Evolutionary conservation across 768 basidiomycete species (phyloP), one percentile per base, ranked within the genome.

Genomic region (Guyanaporus albipodus): DNA sequence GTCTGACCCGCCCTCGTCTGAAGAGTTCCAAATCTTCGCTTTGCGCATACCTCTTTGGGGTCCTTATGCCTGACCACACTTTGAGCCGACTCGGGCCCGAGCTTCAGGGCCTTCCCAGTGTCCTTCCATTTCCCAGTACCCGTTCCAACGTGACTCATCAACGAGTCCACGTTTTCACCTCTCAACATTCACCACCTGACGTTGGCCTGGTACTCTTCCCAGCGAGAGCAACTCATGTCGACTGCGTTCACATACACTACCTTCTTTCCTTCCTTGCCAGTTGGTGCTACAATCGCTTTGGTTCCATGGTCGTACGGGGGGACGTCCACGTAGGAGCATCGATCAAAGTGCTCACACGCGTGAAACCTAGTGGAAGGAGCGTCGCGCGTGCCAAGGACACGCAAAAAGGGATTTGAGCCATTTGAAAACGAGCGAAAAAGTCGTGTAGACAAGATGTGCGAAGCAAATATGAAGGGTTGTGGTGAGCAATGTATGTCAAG

Each of bases 201-300:
- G 68, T 64, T 68, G 17, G 50, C 50, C n/a, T 63, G 53, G 52
- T 80, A 82, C 8, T 70, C 60, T 61, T 82, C 81, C 71, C 80
- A 83, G 17, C 68, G 70, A 3, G 62, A 69, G 5, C 73, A 72
- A 64, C 85, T 81, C 58, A 89, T 85, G 42, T 76, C 79, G 19
- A 87, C 80, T 10, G 92, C 88, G 55, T 94, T 94, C 42, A 98
- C 73, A 48, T 88, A 89, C 1, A 97, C 83, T 24, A 96, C 82
- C 18, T 69, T 74, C 38, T 75, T 73, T 6, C 79, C 76, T 40
- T 70, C 67, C 27, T 56, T 62, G 52, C 75, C 82, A 6, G 48
- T 70, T 1, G 71, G 36, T 44, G 57, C 57, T 6, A 36, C 33
- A 1, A 32, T 24, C 2, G 44, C 45, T 18, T 48, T 45, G 8